Percentiles rank a stretch among this genome's conserved stretches.
Conservation (phyloP, 2,329 filamentous ascomycete genomes). For the Didymella pomorum region DNA sequence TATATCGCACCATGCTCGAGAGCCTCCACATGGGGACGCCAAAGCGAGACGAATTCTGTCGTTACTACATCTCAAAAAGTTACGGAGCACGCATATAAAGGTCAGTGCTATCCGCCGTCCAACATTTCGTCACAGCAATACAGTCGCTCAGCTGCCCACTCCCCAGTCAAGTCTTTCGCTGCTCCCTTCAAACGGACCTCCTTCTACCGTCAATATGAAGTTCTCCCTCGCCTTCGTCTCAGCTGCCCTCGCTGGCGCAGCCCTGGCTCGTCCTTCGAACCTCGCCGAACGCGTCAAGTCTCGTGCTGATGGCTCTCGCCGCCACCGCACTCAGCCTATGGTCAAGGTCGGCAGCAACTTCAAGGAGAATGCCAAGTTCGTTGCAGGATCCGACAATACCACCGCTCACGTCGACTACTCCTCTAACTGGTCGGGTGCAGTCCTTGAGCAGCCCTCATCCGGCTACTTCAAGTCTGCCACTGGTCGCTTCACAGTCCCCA, state of each 20-base stretch:
- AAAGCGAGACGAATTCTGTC: not conserved
- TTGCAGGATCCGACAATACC: constrained; percentile 38
- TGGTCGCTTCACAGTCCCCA: constrained; percentile 63
- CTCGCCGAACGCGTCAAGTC: constrained; percentile 28
- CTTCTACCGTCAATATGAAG: constrained; percentile 22
- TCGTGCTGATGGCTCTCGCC: constrained; percentile 26
- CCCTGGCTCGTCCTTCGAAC: constrained; percentile 25
- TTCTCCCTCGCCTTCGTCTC: constrained; percentile 22
- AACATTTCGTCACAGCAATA: not conserved
- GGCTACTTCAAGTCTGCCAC: constrained; percentile 62
- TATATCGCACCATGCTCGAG: constrained; percentile 4
- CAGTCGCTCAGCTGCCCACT: constrained; percentile 1
- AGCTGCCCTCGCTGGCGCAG: constrained; percentile 22
- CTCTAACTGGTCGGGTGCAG: constrained; percentile 68
- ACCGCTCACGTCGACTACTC: constrained; percentile 60
- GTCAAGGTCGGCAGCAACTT: constrained; percentile 23
- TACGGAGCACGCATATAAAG: constrained; percentile 12
- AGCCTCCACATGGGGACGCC: not conserved
- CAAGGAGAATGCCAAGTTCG: constrained; percentile 22
- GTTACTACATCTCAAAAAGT: not conserved
- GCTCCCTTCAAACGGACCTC: not conserved
- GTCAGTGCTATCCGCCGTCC: not conserved
- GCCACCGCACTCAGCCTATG: constrained; percentile 26
- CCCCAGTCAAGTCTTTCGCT: constrained; percentile 1
- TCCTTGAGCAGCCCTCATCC: constrained; percentile 53